Conservation (phyloP, 768 basidiomycete genomes). For the Phylloporus rhodoxanthus region DNA sequence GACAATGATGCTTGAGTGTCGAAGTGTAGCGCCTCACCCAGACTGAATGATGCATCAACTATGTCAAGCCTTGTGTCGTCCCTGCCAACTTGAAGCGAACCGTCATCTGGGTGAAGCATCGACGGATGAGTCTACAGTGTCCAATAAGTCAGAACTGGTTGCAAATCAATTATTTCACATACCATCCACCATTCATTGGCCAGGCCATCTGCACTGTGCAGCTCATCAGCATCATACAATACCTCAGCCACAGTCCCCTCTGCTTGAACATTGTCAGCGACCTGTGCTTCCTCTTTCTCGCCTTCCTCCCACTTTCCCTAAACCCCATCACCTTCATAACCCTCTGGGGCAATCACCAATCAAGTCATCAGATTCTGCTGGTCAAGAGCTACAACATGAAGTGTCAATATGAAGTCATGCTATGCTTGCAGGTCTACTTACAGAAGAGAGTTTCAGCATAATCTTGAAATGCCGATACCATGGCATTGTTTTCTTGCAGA, state of each 20-base stretch:
- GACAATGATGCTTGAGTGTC: background rate
- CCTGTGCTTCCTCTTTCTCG: background rate
- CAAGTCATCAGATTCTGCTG: background rate
- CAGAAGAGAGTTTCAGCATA: background rate
- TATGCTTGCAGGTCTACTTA: background rate
- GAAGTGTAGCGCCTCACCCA: background rate
- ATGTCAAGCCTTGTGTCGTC: background rate
- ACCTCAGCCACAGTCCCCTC: background rate
- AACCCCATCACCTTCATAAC: background rate
- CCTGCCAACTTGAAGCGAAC: no score
- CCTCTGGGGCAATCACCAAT: background rate
- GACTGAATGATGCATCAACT: background rate
- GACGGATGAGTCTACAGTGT: no score
- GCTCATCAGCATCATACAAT: background rate
- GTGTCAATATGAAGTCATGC: background rate
- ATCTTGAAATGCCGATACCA: background rate
- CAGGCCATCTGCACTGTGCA: no score
- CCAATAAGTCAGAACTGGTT: no score
- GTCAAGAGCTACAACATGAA: background rate
- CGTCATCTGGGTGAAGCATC: no score
- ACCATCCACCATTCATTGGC: no score
- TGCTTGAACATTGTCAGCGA: background rate
- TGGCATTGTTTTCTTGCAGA: background rate
- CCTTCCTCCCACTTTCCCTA: background rate
- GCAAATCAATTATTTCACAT: no score